Percentiles rank a stretch among this genome's conserved stretches.
phyloP scores from a whole-genome alignment of 257 asterid genomes.

The Craterostigma plantagineum region DNA sequence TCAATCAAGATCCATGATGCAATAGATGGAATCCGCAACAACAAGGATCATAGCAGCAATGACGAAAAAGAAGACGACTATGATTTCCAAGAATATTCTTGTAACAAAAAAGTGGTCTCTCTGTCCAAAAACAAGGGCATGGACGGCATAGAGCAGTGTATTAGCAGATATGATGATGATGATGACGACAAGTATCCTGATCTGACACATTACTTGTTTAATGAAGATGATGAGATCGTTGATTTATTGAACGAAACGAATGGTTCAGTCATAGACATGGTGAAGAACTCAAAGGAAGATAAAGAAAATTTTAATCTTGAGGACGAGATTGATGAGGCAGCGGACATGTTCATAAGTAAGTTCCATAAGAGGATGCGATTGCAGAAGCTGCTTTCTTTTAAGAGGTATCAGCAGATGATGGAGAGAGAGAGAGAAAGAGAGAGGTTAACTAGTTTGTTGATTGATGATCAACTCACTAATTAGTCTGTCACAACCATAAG shows the following conservation, averaged over 20 bases:
- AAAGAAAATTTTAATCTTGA: slow-evolving; percentile 42
- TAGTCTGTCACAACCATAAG: too few species aligned
- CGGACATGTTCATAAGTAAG: slow-evolving; percentile 55
- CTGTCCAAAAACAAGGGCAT: too few species aligned
- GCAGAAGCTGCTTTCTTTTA: slow-evolving; percentile 71
- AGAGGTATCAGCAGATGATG: slow-evolving; percentile 55
- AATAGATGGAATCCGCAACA: too few species aligned
- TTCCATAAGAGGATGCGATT: slow-evolving; percentile 46
- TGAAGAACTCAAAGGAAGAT: slow-evolving; percentile 41
- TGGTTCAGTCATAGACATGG: slow-evolving; percentile 45
- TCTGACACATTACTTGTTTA: slow-evolving; percentile 43
- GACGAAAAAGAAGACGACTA: too few species aligned
- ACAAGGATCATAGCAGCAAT: too few species aligned
- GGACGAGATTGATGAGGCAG: slow-evolving; percentile 55
- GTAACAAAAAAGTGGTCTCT: too few species aligned
- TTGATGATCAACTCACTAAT: too few species aligned
- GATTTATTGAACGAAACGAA: slow-evolving; percentile 29
- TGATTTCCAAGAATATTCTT: too few species aligned
- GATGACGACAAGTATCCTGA: slow-evolving; percentile 47
- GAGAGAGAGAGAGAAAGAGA: too few species aligned
- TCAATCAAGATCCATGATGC: too few species aligned
- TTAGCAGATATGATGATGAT: slow-evolving; percentile 3
- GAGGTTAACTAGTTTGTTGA: too few species aligned
- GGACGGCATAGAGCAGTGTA: too few species aligned
- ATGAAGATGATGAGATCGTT: slow-evolving; percentile 26